A percentile compares a stretch with the other conserved stretches of the same genome.
These are phyloP conservation scores for Leishmania amazonensis DNA, from an alignment of 208 protist genomes.

Conservation along the genomic window DNA sequence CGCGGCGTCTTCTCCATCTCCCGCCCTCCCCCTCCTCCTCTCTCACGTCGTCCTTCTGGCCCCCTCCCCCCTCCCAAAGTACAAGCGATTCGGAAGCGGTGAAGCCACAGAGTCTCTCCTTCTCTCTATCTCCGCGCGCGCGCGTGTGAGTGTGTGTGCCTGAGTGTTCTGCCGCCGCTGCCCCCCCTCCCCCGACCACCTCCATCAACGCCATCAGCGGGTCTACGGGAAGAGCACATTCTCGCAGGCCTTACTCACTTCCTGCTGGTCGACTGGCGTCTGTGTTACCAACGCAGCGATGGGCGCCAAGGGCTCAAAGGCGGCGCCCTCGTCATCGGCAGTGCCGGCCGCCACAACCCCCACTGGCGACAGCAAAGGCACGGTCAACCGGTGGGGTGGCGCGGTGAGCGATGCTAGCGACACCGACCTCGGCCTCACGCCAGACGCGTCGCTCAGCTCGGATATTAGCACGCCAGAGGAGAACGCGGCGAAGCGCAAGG, in stretches of 20 bases:
- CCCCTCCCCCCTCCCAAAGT: not conserved
- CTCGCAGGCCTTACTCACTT: not conserved
- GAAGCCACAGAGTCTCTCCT: not conserved
- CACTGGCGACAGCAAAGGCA: not conserved
- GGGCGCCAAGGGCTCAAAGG: conserved; percentile 5
- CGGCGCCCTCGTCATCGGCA: not conserved
- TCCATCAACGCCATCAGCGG: not conserved
- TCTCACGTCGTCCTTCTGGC: not conserved
- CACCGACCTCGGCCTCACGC: conserved; percentile 8
- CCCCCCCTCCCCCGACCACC: not conserved
- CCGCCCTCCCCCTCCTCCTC: not conserved
- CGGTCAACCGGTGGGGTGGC: not conserved
- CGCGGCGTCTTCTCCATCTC: not conserved
- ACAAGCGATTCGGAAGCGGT: not conserved
- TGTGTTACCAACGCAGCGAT: not conserved
- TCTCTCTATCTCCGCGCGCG: not conserved
- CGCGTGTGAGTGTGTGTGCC: not conserved
- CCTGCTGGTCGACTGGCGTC: not conserved
- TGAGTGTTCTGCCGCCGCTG: not conserved
- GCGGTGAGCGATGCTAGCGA: not conserved
- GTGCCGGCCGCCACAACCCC: not conserved
- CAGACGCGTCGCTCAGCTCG: conserved; percentile 33
- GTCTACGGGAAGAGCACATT: not conserved
- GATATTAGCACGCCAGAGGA: conserved; percentile 46
- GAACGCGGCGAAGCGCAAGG: conserved; percentile 38